Conservation (phyloP, 2,329 filamentous ascomycete species). For the Paraphoma chrysanthemicola region DNA sequence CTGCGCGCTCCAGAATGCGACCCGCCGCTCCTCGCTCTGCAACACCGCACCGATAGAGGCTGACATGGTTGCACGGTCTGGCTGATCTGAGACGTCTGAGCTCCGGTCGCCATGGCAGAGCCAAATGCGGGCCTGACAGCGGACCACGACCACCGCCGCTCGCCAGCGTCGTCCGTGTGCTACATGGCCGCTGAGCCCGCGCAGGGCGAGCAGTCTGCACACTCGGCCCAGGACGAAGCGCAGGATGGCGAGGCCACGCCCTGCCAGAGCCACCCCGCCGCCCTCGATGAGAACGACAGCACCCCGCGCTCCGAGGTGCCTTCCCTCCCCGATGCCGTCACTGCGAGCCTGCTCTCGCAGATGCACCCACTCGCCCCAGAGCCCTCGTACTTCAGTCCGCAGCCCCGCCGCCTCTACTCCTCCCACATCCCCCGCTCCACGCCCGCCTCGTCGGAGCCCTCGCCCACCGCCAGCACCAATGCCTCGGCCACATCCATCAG, state of each 20-base stretch:
- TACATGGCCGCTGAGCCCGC: slow-evolving; percentile 24
- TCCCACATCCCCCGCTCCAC: slow-evolving; percentile 39
- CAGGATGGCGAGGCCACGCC: slow-evolving; percentile 12
- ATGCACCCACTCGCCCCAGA: slow-evolving; percentile 32
- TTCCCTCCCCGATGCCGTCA: slow-evolving; percentile 33
- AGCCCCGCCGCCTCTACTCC: slow-evolving; percentile 44
- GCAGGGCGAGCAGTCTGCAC: slow-evolving; percentile 10
- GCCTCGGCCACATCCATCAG: slow-evolving; percentile 33
- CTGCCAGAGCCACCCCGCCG: slow-evolving; percentile 4
- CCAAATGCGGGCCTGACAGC: slow-evolving; percentile 33
- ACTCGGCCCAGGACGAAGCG: background rate
- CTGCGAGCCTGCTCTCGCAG: slow-evolving; percentile 26
- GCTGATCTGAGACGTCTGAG: slow-evolving; percentile 35
- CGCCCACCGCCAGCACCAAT: slow-evolving; percentile 39
- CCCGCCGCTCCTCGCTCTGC: slow-evolving; percentile 16
- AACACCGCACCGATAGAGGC: slow-evolving; percentile 10
- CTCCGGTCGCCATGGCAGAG: slow-evolving; percentile 39
- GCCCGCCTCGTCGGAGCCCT: slow-evolving; percentile 37
- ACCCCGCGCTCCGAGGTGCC: slow-evolving; percentile 52
- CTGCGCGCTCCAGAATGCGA: slow-evolving; percentile 34
- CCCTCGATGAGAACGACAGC: slow-evolving; percentile 40
- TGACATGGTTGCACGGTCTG: slow-evolving; percentile 43
- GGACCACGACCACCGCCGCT: slow-evolving; percentile 19
- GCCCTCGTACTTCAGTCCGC: slow-evolving; percentile 49
- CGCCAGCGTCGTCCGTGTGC: slow-evolving; percentile 36